phyloP scores from a whole-genome alignment of 805 yeast genomes.

The Starmera dryadoides region DNA sequence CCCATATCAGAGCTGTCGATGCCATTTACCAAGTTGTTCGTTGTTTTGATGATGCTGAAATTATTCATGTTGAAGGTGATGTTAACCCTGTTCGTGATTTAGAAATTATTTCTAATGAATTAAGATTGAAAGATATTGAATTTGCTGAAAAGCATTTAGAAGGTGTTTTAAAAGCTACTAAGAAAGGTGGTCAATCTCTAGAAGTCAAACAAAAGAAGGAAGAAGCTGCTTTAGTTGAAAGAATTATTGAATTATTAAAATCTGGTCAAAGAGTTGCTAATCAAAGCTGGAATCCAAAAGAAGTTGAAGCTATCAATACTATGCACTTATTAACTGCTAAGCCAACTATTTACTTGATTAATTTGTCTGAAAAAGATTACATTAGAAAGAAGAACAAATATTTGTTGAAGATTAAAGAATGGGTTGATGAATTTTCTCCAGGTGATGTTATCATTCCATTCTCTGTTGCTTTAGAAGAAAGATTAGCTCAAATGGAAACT shows the following conservation, averaged over 20 bases:
- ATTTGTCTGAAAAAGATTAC: conserved; percentile 85
- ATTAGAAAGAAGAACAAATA: conserved; percentile 85
- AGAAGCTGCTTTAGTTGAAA: conserved; percentile 68
- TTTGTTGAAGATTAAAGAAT: conserved; percentile 70
- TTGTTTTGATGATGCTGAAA: conserved; percentile 96
- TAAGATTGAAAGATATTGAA: conserved; percentile 94
- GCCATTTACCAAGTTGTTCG: conserved; percentile 97
- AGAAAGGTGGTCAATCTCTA: conserved; percentile 82
- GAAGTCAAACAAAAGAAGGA: conserved; percentile 87
- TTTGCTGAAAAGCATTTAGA: conserved; percentile 80
- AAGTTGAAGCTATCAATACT: conserved; percentile 82
- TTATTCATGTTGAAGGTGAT: conserved; percentile 94
- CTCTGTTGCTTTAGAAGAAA: conserved; percentile 88
- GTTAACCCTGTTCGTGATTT: conserved; percentile 94
- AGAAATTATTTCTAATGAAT: conserved; percentile 84
- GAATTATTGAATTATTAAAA: conserved; percentile 70
- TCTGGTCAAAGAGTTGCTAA: conserved; percentile 85
- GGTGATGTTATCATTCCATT: conserved; percentile 90
- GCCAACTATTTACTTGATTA: conserved; percentile 88
- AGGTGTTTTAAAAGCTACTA: conserved; percentile 70
- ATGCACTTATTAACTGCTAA: conserved; percentile 90
- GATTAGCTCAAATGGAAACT: conserved; percentile 77
- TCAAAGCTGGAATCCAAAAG: conserved; percentile 81
- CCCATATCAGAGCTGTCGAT: conserved; percentile 96
- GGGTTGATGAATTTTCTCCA: conserved; percentile 86